Percentiles rank a stretch among this genome's conserved stretches.
Evolutionary conservation across 2,329 filamentous ascomycete species (phyloP).

Genomic region (Diaporthe ilicicola): DNA sequence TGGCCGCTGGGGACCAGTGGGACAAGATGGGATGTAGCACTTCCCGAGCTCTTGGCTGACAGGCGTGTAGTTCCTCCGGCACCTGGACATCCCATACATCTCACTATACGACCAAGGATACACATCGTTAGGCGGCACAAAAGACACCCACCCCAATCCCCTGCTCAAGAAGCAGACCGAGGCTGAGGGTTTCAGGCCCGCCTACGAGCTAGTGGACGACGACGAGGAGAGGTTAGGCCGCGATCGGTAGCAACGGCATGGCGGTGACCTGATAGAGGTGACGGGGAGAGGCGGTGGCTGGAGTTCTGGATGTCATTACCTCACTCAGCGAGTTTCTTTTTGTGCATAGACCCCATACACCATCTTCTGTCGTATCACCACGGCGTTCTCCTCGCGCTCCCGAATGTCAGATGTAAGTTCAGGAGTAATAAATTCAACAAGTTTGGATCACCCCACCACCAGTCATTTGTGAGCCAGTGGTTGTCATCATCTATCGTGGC

Average conservation of each 20-base stretch:
- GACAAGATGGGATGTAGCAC: background rate
- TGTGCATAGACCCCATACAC: conserved; percentile 14
- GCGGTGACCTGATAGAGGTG: background rate
- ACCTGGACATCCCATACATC: conserved; percentile 85
- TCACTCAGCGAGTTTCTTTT: background rate
- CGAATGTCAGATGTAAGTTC: background rate
- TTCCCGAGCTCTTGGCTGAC: conserved; percentile 15
- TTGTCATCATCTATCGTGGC: background rate
- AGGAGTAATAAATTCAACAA: background rate
- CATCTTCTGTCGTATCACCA: background rate
- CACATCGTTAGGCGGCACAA: conserved; percentile 85
- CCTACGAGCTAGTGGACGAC: conserved; percentile 79
- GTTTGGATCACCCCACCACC: background rate
- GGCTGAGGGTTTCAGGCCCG: conserved; percentile 67
- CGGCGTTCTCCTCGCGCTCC: background rate
- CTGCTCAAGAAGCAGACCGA: conserved; percentile 59
- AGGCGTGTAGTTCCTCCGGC: conserved; percentile 73
- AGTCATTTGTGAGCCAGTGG: background rate
- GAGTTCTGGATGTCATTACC: background rate
- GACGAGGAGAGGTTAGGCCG: conserved; percentile 81
- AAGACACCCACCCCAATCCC: conserved; percentile 91
- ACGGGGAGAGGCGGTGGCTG: background rate
- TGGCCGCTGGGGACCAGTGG: background rate
- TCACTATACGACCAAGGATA: conserved; percentile 75
- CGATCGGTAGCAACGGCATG: conserved; percentile 54